Evolutionary conservation across 2,329 filamentous ascomycete species (phyloP), one percentile per base, ranked within the genome.

Genomic region (Tolypocladium nubicola): DNA sequence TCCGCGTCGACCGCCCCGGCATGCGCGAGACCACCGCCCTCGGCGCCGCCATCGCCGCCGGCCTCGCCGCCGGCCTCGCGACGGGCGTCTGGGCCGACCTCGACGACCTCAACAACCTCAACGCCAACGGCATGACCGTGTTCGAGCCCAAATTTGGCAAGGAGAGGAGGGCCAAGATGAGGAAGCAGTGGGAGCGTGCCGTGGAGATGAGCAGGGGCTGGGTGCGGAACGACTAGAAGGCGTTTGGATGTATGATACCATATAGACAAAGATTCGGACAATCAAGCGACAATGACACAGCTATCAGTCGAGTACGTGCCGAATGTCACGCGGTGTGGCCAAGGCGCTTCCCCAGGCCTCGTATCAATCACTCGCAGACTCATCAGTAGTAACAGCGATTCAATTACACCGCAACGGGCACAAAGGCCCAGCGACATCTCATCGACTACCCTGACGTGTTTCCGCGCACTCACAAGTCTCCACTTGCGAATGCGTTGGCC

Each of bases 21-120:
- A 96, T 96, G 91, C 86, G 89, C 58, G 91, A 96, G 76, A 95
- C 90, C 4, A 96, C 91, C 1, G 88, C 90, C 1, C 81, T 96
- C 2, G 91, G 91, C 33, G 90, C 91, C 16, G 91, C 91, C 53
- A 93, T 96, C 64, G 90, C 91, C 19, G 91, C 91, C 10, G 91
- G 89, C n/a, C 84, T 96, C 64, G 90, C 91, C 19, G 91, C 91
- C 10, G 91, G 89, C n/a, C 84, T 96, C 59, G 90, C 90, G 10
- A 84, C 89, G 14, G 86, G 82, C 50, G 83, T 93, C 39, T 96
- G 90, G 89, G 81, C 83, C 61, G 80, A 84, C 66, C 84, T 94
- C 58, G 81, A 85, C 35, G 88, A 93, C 65, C 75, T 96, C 38
- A 83, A 83, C 64, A 77, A 85, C 59, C 85, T 94, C 70, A 90